Base-by-base conservation (phyloP, 768 basidiomycete species). In the Rhizopogon vinicolor region DNA sequence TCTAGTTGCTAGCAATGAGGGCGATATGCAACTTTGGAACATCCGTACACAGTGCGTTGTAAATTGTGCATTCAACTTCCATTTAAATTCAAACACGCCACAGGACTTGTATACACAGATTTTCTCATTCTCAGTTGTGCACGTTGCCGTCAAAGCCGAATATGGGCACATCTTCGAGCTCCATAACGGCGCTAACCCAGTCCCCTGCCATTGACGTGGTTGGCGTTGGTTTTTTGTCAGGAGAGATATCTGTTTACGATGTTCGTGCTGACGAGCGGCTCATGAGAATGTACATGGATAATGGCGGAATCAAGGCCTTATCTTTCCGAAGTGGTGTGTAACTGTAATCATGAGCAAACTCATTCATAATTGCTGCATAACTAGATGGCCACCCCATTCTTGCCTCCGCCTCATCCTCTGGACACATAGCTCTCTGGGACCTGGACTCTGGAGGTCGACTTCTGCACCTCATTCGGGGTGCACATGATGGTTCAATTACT, bases 161-260 rank as follows among this genome's bases (percentile, higher is more conserved):
- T 65, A 66, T 54, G 70, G 66, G 42, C 62, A 41, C 52, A 61
- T 42, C 63, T 59, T 57, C 71, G 52, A 55, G 65, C 51, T 78
- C 89, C 8, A 83, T 98, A 60, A 94, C 92, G 1, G 75, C 87
- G 2, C 65, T 98, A 40, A 83, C 84, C 1, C 97, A 97, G 67
- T 95, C 93, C 8, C 95, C 96, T 25, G 97, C 95, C 13, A 88
- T 98, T 51, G 97, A 99, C 63, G 93, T 98, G 9, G 80, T 98
- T 40, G 97, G 92, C n/a, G 76, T 99, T 48, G 96, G 93, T 1
- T 92, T 91, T 67, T 76, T 86, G 1, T 91, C 89, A 1, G 97
- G 97, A 41, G 86, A 90, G 62, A 84, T 97, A 29, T 85, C 87
- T 0, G 79, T 99, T 3, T 89, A 94, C 64, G 97, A 99, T 65